These are phyloP conservation scores for Citrus cavaleriei DNA, from an alignment of 345 rosid genomes.

Conservation along the genomic window DNA sequence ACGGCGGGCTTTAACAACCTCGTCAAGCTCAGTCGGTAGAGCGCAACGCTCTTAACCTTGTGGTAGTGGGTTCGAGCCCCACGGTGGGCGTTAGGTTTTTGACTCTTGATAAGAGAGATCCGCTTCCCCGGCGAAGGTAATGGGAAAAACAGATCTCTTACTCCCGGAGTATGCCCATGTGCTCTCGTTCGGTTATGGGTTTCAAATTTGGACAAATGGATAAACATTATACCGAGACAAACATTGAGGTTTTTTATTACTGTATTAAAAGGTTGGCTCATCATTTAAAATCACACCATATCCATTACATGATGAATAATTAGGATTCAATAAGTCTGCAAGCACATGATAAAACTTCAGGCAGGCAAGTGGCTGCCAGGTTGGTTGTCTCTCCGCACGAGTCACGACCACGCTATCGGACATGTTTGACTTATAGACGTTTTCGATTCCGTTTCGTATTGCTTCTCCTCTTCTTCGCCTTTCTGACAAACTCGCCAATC, in stretches of 20 bases:
- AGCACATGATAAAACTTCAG: neutral
- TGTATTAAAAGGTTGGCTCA: no score
- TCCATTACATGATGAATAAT: no score
- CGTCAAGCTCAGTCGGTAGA: slow-evolving; percentile 40
- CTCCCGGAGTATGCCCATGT: no score
- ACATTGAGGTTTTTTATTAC: neutral
- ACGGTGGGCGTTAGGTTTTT: slow-evolving; percentile 29
- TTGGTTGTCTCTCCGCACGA: neutral
- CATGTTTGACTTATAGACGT: neutral
- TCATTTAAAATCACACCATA: no score
- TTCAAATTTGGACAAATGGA: no score
- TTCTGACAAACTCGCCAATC: neutral
- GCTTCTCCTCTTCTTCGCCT: neutral
- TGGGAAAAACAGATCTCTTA: no score
- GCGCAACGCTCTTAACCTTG: slow-evolving; percentile 55
- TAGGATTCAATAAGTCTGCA: neutral
- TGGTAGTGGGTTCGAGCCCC: slow-evolving; percentile 51
- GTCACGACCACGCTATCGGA: neutral
- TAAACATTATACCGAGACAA: no score
- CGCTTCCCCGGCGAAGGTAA: no score
- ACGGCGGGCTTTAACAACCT: neutral
- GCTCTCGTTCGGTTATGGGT: no score
- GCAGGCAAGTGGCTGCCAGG: neutral
- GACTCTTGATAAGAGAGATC: no score
- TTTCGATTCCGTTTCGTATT: neutral